Conservation (phyloP, 176 grass and related monocot genomes). For the Tillandsia fasciculata region DNA sequence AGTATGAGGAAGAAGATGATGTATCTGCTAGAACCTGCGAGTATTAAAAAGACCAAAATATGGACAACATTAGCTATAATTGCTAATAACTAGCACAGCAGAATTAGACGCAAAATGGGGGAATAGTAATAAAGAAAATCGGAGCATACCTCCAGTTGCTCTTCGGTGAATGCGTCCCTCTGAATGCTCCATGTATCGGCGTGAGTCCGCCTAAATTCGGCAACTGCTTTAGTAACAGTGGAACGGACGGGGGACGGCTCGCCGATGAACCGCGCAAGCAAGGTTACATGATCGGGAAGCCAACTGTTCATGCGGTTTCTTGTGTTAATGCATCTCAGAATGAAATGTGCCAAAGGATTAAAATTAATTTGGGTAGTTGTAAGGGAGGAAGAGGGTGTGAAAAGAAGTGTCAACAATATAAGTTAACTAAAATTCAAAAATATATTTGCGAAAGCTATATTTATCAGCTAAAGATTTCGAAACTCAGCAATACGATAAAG, state of each 20-base stretch:
- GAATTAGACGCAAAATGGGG: neutral
- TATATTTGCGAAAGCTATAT: too few species aligned
- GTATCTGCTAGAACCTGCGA: constrained; percentile 84
- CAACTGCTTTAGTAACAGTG: constrained; percentile 86
- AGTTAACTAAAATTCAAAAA: too few species aligned
- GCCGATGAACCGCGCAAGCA: constrained; percentile 65
- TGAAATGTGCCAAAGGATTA: too few species aligned
- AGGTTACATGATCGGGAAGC: constrained; percentile 80
- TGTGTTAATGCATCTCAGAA: neutral
- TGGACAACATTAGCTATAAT: neutral
- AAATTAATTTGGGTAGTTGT: too few species aligned
- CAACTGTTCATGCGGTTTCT: constrained; percentile 32
- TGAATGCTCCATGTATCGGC: constrained; percentile 95
- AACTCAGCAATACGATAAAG: too few species aligned
- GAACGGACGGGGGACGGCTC: constrained; percentile 85
- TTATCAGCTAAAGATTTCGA: too few species aligned
- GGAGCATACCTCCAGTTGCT: constrained; percentile 68
- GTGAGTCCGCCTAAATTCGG: constrained; percentile 91
- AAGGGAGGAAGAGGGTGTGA: too few species aligned
- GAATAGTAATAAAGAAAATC: neutral
- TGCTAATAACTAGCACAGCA: neutral
- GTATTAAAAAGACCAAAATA: neutral
- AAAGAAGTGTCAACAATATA: too few species aligned
- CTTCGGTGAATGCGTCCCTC: constrained; percentile 80
- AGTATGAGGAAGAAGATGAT: constrained; percentile 85